Base-by-base conservation (phyloP, 208 protist genomes). In the Trypanosoma vivax region DNA sequence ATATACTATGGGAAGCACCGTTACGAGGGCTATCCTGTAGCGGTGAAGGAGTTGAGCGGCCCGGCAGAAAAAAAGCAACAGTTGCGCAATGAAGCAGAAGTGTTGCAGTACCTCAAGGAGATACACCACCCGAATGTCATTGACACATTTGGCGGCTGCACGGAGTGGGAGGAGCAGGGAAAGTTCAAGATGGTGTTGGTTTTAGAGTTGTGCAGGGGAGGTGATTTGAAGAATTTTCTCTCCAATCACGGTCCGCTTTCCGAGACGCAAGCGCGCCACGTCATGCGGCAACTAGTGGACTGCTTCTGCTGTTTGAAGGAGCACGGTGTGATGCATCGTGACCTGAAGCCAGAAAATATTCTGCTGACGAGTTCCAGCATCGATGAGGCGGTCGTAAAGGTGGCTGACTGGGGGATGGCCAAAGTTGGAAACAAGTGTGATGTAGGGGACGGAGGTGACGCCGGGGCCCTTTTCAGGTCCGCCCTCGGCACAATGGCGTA, bases 341-440 rank as follows among this genome's bases (percentile, higher is more conserved):
- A 96, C 51, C 55, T 96, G 24, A 96, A 96, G 49, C 86, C 87
- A 0, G 88, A 77, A 0, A 96, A 96, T 34, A 41, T 94, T 40
- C 58, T 95, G 16, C 56, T 96, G 6, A 83, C 68, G 16, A 62
- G 52, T 25, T 43, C 29, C 0, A 68, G 82, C 46, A 64, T 74
- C 51, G 72, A 80, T 46, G 51, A 62, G 58, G 75, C 77, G 35
- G 65, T 65, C 53, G 55, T 88, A 33, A 79, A 76, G 47, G 52
- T 89, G 16, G 77, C 76, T 2, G 81, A 89, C 57, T 88, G 74
- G 45, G 80, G 80, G 7, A 83, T 83, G 65, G 80, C 80, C n/a
- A 79, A 68, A 46, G 18, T 33, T 43, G 19, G 42, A 13, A 35
- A 6, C 37, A 41, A 24, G 18, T 38, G 29, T 38, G 42, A 11